Evolutionary conservation across 2,329 filamentous ascomycete genomes (phyloP).

Genomic region (Ophiostoma perfectum): DNA sequence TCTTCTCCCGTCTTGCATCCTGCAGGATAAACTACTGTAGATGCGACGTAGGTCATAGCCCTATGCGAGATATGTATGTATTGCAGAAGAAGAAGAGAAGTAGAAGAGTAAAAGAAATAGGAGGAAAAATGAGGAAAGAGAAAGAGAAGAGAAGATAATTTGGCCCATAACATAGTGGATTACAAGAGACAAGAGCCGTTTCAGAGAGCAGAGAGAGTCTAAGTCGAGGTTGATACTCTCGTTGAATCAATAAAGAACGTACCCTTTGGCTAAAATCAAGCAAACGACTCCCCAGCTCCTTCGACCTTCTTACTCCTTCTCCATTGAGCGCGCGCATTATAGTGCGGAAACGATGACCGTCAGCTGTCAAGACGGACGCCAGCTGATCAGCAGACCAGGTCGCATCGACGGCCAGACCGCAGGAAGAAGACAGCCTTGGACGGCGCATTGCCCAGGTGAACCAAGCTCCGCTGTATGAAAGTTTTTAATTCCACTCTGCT

Average conservation of each 20-base stretch:
- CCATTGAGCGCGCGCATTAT: neutral
- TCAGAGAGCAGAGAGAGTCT: neutral
- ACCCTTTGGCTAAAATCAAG: no score
- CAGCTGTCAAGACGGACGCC: no score
- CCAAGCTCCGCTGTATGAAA: neutral
- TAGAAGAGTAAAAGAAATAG: neutral
- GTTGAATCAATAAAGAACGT: no score
- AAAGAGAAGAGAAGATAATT: neutral
- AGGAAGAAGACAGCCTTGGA: neutral
- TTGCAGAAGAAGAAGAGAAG: neutral
- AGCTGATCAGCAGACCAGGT: neutral
- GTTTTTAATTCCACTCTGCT: neutral
- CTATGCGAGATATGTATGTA: neutral
- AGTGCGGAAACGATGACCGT: neutral
- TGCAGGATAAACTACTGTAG: neutral
- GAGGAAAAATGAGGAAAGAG: neutral
- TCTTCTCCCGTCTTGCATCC: conserved; percentile 2
- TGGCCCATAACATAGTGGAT: neutral
- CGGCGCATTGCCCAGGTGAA: conserved; percentile 8
- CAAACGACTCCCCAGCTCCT: no score
- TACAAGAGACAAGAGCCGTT: neutral
- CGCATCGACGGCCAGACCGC: neutral
- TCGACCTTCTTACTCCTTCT: conserved; percentile 1
- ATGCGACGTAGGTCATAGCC: neutral
- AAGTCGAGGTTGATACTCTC: no score